Evolutionary conservation across 768 basidiomycete genomes (phyloP).

Genomic region (Hericium coralloides): DNA sequence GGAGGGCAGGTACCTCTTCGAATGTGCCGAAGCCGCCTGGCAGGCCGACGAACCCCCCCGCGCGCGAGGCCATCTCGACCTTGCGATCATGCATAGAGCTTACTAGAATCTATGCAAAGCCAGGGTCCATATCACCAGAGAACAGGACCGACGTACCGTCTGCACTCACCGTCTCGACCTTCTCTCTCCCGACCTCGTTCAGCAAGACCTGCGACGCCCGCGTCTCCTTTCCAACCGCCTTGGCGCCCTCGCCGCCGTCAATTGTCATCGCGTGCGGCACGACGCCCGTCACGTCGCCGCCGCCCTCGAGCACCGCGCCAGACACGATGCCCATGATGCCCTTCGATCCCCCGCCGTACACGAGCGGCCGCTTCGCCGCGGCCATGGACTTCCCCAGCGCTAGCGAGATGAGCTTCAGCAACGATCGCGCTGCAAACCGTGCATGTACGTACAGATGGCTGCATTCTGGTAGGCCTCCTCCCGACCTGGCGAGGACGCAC

Average conservation of each 20-base stretch:
- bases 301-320: conserved; percentile 47
- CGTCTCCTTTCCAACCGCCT: conserved; percentile 22
- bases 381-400: conserved; percentile 73
- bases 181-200: conserved; percentile 24
- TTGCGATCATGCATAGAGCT: conserved; percentile 87
- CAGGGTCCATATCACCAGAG: no score
- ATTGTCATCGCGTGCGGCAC: conserved; percentile 69
- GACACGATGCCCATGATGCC: conserved; percentile 88
- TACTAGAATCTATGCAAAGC: conserved; percentile 70
- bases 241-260: conserved; percentile 54
- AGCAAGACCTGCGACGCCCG: conserved; percentile 16
- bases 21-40: conserved; percentile 95
- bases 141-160: no score
- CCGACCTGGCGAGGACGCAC: neutral
- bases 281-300: conserved; percentile 71
- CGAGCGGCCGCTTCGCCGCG: conserved; percentile 45
- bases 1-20: conserved; percentile 63
- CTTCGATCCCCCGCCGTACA: conserved; percentile 80
- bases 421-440: neutral
- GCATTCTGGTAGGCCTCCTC: neutral
- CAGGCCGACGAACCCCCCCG: conserved; percentile 75
- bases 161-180: conserved; percentile 19
- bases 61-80: conserved; percentile 78
- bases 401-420: conserved; percentile 16
- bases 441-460: neutral